Conservation (phyloP, 352 stramenopile genomes). For the Achlya hypogyna region DNA sequence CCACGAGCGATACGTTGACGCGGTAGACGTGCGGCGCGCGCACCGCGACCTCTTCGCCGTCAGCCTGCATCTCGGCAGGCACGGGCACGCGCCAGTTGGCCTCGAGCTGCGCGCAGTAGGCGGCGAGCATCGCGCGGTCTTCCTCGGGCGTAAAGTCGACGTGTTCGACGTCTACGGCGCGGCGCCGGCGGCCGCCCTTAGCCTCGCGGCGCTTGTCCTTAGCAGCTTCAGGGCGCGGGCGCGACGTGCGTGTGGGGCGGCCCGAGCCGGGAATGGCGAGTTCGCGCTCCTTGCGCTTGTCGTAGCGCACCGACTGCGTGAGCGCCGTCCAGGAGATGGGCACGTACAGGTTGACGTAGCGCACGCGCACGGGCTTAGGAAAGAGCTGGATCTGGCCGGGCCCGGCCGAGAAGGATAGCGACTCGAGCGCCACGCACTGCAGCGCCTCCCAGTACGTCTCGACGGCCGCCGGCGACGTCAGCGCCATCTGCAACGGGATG, state of each 20-base stretch:
- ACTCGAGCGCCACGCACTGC: conserved; percentile 66
- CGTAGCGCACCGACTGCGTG: conserved; percentile 5
- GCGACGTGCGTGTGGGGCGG: too few species aligned
- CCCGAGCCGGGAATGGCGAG: not conserved
- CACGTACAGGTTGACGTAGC: not conserved
- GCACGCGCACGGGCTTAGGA: not conserved
- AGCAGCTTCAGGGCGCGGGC: not conserved
- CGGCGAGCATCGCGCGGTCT: not conserved
- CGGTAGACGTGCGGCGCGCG: not conserved
- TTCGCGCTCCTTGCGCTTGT: not conserved
- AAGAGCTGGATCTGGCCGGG: not conserved
- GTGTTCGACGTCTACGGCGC: not conserved
- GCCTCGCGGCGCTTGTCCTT: not conserved
- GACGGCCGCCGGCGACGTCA: conserved; percentile 30
- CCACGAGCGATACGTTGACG: not conserved
- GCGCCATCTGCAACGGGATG: conserved; percentile 44
- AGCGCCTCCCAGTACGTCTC: conserved; percentile 69
- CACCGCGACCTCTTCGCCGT: not conserved
- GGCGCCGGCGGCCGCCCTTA: not conserved
- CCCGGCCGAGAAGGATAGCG: conserved; percentile 26
- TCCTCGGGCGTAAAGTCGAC: conserved; percentile 4
- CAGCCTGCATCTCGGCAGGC: conserved; percentile 8
- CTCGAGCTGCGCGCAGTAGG: conserved; percentile 3
- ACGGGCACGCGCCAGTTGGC: conserved; percentile 7
- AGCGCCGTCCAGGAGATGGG: conserved; percentile 4